Evolutionary conservation across 2,329 filamentous ascomycete species (phyloP), one percentile per base, ranked within the genome.

Genomic region (Magnaporthiopsis rhizophila): DNA sequence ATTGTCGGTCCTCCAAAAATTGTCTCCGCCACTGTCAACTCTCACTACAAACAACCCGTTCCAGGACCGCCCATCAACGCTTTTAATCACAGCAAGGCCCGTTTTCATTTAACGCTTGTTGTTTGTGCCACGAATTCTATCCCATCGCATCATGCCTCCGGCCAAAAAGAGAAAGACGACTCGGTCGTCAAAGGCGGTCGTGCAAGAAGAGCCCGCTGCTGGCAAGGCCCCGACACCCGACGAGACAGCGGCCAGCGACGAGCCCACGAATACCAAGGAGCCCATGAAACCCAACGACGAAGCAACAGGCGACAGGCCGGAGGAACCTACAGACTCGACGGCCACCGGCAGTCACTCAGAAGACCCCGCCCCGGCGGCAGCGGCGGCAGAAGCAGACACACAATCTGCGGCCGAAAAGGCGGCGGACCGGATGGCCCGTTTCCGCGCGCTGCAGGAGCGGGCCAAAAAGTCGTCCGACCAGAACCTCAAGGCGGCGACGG

Each of bases 361-460:
- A 62, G 61, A 38, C 50, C 45, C 50, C 61, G 53, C 15, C 11
- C 24, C 65, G 32, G 28, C 56, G 34, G 34, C 34, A 36, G 34
- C 7, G 34, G 34, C 34, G 11, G 45, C 65, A 3, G 38, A 69
- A 13, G 18, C 72, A 61, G 67, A 73, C 57, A 75, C 45, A n/a
- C 45, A 53, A n/a, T 53, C 78, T n/a, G 71, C 76, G 24, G 69
- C 45, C 45, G 45, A 74, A 34, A 83, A 83, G 69, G 79, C 84
- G 36, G 79, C 86, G 69, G 89, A 93, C 64, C 86, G 92, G 64
- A 80, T 87, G 76, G 90, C 91, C 62, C 88, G 91, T 68, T 97
- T 97, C 81, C 93, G 92, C 74, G 89, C 91, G 3, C 86, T 97
- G 21, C 88, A 96, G 77, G 90, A 90, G 32, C 89, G 92, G 71